Evolutionary conservation across 192 early-diverging fungal species (phyloP).

Genomic region (Jimgerdemannia lactiflua): DNA sequence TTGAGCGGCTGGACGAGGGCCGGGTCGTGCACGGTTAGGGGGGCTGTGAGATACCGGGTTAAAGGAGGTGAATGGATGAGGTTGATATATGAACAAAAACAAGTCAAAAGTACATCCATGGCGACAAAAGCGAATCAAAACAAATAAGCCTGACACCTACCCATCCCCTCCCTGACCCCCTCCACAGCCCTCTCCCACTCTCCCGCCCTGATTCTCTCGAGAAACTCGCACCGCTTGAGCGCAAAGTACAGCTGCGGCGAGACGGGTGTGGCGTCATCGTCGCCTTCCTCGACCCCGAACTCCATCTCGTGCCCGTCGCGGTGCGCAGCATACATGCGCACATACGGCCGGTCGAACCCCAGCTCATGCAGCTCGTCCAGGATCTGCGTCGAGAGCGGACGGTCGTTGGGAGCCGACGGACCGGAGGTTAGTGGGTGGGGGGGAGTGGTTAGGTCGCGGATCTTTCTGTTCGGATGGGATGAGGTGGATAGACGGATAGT

Average conservation of each 20-base stretch:
- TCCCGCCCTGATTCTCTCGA: neutral
- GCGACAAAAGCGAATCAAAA: too few relatives aligned
- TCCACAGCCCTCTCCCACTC: conserved; percentile 2
- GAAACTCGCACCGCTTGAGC: conserved; percentile 5
- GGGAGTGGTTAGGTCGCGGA: neutral
- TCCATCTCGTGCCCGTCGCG: neutral
- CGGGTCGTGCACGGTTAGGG: neutral
- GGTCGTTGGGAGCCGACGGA: neutral
- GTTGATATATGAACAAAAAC: neutral
- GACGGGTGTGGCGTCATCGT: neutral
- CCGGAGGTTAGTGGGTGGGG: too few relatives aligned
- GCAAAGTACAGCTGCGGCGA: conserved; percentile 6
- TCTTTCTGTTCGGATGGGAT: neutral
- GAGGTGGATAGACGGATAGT: too few relatives aligned
- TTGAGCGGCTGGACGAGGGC: conserved; percentile 5
- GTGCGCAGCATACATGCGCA: neutral
- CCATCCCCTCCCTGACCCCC: neutral
- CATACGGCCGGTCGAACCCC: neutral
- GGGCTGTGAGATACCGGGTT: neutral
- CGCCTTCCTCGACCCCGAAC: neutral
- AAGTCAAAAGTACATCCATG: neutral
- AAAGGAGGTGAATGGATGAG: neutral
- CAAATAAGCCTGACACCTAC: neutral
- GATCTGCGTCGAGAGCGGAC: neutral
- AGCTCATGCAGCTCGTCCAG: neutral